Base-by-base conservation (phyloP, 148 eudicot genomes). In the Persicaria maculosa region DNA sequence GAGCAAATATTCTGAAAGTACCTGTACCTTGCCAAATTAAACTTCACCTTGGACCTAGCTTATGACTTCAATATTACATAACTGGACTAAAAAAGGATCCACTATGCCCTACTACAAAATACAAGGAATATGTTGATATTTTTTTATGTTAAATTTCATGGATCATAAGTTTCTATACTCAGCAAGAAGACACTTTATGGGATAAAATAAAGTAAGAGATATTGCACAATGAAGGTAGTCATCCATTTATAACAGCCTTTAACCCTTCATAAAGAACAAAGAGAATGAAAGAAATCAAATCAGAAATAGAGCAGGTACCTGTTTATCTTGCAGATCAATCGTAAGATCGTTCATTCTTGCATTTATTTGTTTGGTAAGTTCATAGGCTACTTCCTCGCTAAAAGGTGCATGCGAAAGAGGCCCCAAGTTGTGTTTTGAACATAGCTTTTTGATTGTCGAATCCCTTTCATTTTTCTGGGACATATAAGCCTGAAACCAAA, bases 381-480 rank as follows among this genome's bases (percentile, higher is more conserved):
- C 87, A 75, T 61, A 75, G 83, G 90, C 88, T 80, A 77, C 81
- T 78, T 90, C 97, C 76, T 84, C 81, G 71, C 85, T 85, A 73
- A 89, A 88, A 47, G 97, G 89, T 14, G 74, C 78, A 74, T 74
- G 74, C 40, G 90, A 91, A 72, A 88, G 74, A 75, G 86, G 69
- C 64, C 97, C 99, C 57, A 96, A 74, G 80, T 90, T 92, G 79
- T 87, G 87, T 76, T 74, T 77, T 12, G 74, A 79, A 87, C 84
- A 88, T 67, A 96, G 88, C 61, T 87, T 75, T 61, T 77, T 84
- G 76, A 96, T 88, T 55, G 72, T 80, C 12, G 80, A 78, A 78
- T 96, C 94, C 81, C 97, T 89, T 73, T 90, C 94, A 79, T 80
- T 85, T 85, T 89, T 90, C 84, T 78, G 76, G 25, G 79, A 76